Percentiles rank a stretch among this genome's conserved stretches.
Conservation (phyloP, 345 rosid genomes). For the Dovyalis caffra region DNA sequence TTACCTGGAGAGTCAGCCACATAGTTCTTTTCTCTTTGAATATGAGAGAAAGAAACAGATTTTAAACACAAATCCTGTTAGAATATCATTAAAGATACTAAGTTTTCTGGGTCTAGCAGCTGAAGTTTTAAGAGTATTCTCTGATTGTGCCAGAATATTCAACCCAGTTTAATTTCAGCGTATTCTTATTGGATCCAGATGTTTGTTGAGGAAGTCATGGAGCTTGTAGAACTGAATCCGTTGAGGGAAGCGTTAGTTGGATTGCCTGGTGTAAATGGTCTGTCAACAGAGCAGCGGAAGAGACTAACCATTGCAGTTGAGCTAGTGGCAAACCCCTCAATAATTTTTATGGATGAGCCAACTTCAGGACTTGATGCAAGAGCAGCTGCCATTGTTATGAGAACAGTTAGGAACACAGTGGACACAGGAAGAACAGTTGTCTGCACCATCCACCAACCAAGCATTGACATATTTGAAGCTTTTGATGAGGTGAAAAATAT, state of each 20-base stretch:
- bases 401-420: slow-evolving; percentile 87
- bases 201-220: slow-evolving; percentile 77
- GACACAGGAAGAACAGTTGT: slow-evolving; percentile 92
- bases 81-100: too few relatives aligned
- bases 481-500: slow-evolving; percentile 66
- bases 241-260: slow-evolving; percentile 69
- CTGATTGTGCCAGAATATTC: too few relatives aligned
- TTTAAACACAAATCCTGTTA: too few relatives aligned
- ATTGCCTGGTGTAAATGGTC: slow-evolving; percentile 74
- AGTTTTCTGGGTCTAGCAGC: too few relatives aligned
- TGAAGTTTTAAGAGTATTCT: too few relatives aligned
- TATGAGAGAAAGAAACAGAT: too few relatives aligned
- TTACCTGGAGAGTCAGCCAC: too few relatives aligned
- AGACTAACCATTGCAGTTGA: slow-evolving; percentile 92
- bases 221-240: slow-evolving; percentile 69
- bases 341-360: slow-evolving; percentile 94
- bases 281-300: slow-evolving; percentile 84
- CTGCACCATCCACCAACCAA: slow-evolving; percentile 94
- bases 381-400: slow-evolving; percentile 95
- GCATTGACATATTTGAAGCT: slow-evolving; percentile 89
- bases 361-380: slow-evolving; percentile 96
- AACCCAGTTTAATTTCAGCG: background rate
- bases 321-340: slow-evolving; percentile 91
- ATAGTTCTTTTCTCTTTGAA: too few relatives aligned
- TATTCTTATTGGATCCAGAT: slow-evolving; percentile 7